Conservation (phyloP, 768 basidiomycete species). For the Calocybe gangraenosa region DNA sequence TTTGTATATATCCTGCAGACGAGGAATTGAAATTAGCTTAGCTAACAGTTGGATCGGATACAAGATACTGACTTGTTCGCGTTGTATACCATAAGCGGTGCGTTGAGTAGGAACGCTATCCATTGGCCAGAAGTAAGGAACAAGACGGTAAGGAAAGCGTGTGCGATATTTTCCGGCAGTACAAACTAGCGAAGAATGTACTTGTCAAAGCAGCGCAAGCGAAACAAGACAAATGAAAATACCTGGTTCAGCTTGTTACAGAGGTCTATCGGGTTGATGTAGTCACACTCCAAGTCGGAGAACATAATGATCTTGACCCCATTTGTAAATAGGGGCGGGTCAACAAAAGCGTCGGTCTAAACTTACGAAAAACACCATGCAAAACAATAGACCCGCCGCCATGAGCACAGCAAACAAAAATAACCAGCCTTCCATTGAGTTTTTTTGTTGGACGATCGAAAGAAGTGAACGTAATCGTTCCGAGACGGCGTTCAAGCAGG, state of each 20-base stretch:
- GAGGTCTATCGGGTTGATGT: constrained; percentile 99
- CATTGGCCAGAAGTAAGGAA: constrained; percentile 98
- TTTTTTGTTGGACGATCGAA: constrained; percentile 5
- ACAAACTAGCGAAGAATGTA: constrained; percentile 64
- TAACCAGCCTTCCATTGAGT: constrained; percentile 69
- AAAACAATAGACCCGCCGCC: constrained; percentile 93
- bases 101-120: constrained; percentile 87
- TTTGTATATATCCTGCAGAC: constrained; percentile 76
- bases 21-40: constrained; percentile 1
- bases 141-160: constrained; percentile 83
- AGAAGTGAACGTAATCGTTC: background rate
- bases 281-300: constrained; percentile 98
- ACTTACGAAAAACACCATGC: constrained; percentile 99
- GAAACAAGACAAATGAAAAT: constrained; percentile 15
- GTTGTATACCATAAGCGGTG: constrained; percentile 84
- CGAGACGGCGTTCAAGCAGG: too few species aligned
- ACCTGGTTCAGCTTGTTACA: constrained; percentile 99
- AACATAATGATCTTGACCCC: constrained; percentile 94
- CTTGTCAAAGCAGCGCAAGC: background rate
- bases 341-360: background rate
- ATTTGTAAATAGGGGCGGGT: background rate
- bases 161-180: constrained; percentile 92
- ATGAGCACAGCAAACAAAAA: constrained; percentile 95
- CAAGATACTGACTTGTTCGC: constrained; percentile 78
- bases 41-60: background rate